Percentiles rank a stretch among this genome's conserved stretches.
These are phyloP conservation scores for Fraxinus dipetala DNA, from an alignment of 305 asterid species.

Conservation along the genomic window DNA sequence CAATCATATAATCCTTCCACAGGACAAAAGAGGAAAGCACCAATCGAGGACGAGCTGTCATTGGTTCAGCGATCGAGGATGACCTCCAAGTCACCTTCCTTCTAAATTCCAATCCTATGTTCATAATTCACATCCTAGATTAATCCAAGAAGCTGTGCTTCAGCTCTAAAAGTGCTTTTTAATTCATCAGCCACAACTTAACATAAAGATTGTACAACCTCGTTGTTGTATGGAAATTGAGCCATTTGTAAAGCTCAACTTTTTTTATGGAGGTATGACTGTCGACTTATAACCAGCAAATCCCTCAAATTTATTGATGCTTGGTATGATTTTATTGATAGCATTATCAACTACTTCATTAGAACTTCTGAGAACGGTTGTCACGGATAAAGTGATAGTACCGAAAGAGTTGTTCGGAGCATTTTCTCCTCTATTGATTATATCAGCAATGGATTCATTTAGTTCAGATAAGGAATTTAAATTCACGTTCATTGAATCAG, in stretches of 20 bases:
- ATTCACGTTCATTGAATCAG: too few relatives aligned
- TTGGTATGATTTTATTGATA: conserved; percentile 24
- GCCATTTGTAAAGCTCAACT: neutral
- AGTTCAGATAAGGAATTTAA: conserved; percentile 28
- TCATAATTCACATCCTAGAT: neutral
- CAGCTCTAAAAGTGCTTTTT: neutral
- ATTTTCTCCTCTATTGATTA: conserved; percentile 41
- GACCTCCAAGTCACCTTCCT: too few relatives aligned
- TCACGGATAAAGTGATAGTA: conserved; percentile 43
- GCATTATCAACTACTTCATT: conserved; percentile 47
- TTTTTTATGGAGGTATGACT: conserved; percentile 24
- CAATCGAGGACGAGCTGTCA: too few relatives aligned
- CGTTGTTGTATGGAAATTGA: neutral
- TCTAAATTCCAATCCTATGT: neutral
- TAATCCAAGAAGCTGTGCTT: neutral
- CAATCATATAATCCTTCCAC: too few relatives aligned
- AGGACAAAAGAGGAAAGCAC: too few relatives aligned
- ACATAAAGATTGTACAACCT: neutral
- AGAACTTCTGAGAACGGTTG: conserved; percentile 34
- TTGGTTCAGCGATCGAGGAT: too few relatives aligned
- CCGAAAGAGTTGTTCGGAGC: conserved; percentile 46
- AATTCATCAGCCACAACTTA: neutral
- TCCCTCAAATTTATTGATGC: conserved; percentile 36
- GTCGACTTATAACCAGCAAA: conserved; percentile 45
- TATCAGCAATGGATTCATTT: conserved; percentile 31